A percentile compares a stretch with the other conserved stretches of the same genome.
Evolutionary conservation across 2,329 filamentous ascomycete genomes (phyloP).

Genomic region (Penicillium sp.): DNA sequence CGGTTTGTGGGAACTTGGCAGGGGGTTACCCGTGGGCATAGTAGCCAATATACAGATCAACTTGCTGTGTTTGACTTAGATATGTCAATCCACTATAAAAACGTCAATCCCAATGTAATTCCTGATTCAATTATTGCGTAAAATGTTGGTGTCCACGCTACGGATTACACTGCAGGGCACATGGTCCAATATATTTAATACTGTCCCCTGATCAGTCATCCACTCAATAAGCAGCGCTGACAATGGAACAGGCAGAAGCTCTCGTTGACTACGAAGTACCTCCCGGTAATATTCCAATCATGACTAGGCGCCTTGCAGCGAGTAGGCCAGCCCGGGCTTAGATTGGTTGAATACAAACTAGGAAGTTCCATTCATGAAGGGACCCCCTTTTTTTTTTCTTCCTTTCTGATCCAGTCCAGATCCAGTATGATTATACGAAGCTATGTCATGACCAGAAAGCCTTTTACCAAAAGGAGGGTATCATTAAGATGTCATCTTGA

Average conservation of each 20-base stretch:
- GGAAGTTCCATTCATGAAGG: conserved; percentile 5
- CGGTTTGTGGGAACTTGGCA: background rate
- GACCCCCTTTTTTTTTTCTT: background rate
- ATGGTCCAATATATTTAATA: conserved; percentile 10
- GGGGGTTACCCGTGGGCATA: background rate
- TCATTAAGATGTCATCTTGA: conserved; percentile 16
- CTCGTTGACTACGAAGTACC: conserved; percentile 8
- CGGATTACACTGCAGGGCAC: conserved; percentile 2
- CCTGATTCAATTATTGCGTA: conserved; percentile 2
- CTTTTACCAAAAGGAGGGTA: conserved; percentile 9
- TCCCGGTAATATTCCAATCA: conserved; percentile 16
- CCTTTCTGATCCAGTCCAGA: background rate
- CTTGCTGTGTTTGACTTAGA: background rate
- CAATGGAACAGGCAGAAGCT: conserved; percentile 3
- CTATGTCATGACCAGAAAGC: background rate
- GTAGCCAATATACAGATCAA: background rate
- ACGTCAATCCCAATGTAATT: background rate
- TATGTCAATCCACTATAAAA: background rate
- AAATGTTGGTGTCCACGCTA: too few relatives aligned
- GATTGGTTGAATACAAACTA: conserved; percentile 8
- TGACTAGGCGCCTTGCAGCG: conserved; percentile 20
- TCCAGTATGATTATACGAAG: background rate
- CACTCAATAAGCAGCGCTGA: background rate
- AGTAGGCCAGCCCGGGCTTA: conserved; percentile 6
- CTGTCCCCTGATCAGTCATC: conserved; percentile 7